phyloP scores from a whole-genome alignment of 345 rosid genomes.

The Luvunga scandens region DNA sequence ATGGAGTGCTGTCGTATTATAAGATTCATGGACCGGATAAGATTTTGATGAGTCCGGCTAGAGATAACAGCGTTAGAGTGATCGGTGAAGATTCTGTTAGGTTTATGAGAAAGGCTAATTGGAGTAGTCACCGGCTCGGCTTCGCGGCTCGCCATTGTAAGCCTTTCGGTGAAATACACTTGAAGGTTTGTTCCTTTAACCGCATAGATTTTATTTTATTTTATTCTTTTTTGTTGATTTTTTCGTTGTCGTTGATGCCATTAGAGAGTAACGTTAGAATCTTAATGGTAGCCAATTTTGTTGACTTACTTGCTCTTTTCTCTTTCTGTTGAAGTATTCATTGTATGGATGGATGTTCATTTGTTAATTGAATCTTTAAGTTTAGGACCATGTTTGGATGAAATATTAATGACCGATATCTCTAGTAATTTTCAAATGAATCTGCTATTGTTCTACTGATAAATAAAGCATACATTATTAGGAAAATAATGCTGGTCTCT shows the following conservation, averaged over 20 bases:
- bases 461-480: neutral
- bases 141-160: constrained; percentile 48
- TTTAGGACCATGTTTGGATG: neutral
- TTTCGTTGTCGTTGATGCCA: neutral
- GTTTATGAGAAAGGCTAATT: constrained; percentile 71
- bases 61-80: constrained; percentile 63
- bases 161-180: constrained; percentile 91
- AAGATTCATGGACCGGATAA: constrained; percentile 94
- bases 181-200: constrained; percentile 57
- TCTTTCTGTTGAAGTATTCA: neutral
- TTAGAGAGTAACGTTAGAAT: neutral
- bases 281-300: neutral
- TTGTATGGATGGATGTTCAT: neutral
- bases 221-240: neutral
- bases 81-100: constrained; percentile 85
- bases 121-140: constrained; percentile 34
- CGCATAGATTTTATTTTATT: neutral
- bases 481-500: neutral
- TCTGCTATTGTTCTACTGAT: neutral
- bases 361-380: neutral
- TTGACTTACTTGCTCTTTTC: neutral
- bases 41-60: constrained; percentile 62
- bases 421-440: neutral
- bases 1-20: constrained; percentile 81
- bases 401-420: neutral